These are phyloP conservation scores for Cyberlindnera americana DNA, from an alignment of 805 yeast genomes.

Conservation along the genomic window DNA sequence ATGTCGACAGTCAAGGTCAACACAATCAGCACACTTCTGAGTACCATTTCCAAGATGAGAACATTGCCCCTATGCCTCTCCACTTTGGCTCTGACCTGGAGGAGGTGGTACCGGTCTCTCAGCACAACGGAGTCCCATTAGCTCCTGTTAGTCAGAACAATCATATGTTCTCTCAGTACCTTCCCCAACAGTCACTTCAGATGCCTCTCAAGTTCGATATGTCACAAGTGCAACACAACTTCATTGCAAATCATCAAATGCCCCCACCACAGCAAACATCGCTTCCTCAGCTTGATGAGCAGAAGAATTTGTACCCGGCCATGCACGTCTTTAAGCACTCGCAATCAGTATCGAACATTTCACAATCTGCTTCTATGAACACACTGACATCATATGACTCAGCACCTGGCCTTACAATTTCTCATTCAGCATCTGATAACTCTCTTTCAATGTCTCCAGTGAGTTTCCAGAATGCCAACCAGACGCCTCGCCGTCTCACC, in stretches of 20 bases:
- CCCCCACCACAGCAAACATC: constrained; percentile 6
- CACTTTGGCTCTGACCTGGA: constrained; percentile 6
- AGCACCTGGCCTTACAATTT: constrained; percentile 28
- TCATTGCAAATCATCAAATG: constrained; percentile 11
- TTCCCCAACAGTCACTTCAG: constrained; percentile 8
- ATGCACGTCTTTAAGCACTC: constrained; percentile 18
- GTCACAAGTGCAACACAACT: constrained; percentile 7
- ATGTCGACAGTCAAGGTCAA: not conserved
- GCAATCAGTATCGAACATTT: constrained; percentile 4
- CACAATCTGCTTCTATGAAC: constrained; percentile 30
- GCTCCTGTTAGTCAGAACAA: constrained; percentile 7
- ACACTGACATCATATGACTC: constrained; percentile 31
- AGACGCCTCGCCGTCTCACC: constrained; percentile 8
- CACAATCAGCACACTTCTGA: not conserved
- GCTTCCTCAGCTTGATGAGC: constrained; percentile 5
- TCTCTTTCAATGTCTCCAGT: constrained; percentile 16
- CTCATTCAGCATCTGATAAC: constrained; percentile 24
- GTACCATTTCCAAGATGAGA: constrained; percentile 13
- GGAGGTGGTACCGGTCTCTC: constrained; percentile 10
- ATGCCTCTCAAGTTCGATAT: constrained; percentile 14
- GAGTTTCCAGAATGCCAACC: constrained; percentile 11
- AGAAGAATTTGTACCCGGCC: constrained; percentile 16
- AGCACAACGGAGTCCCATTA: constrained; percentile 5
- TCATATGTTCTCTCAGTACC: not conserved
- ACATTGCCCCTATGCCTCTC: constrained; percentile 2